Percentiles rank a stretch among this genome's conserved stretches.
These are phyloP conservation scores for Alternaria consortialis DNA, from an alignment of 2,329 filamentous ascomycete species.

Conservation along the genomic window DNA sequence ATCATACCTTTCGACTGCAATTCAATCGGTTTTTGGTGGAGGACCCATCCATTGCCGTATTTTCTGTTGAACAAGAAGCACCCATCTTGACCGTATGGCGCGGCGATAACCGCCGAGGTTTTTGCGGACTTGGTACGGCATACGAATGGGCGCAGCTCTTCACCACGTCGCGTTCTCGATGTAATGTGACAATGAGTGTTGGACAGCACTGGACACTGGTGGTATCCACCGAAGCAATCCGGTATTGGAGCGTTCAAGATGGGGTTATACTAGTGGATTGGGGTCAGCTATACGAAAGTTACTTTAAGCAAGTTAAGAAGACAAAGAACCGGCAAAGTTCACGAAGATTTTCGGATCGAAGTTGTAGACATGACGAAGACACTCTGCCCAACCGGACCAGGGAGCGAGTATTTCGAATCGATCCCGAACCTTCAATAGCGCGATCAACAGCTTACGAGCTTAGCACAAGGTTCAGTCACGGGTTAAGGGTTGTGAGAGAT, in stretches of 20 bases:
- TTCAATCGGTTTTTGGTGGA: constrained; percentile 21
- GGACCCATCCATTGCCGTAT: constrained; percentile 20
- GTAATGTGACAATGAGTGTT: constrained; percentile 14
- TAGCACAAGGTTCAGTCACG: not conserved
- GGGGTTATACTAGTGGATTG: constrained; percentile 19
- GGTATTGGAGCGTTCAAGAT: constrained; percentile 14
- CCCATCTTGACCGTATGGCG: constrained; percentile 10
- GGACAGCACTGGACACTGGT: constrained; percentile 16
- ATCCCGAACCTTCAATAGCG: not conserved
- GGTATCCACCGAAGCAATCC: constrained; percentile 7
- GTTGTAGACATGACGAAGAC: constrained; percentile 3
- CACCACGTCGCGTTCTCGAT: not conserved
- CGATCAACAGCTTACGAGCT: constrained; percentile 7
- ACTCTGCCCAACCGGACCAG: not conserved
- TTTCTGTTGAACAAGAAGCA: constrained; percentile 16
- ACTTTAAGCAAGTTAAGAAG: constrained; percentile 9
- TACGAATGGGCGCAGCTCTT: constrained; percentile 9
- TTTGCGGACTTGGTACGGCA: not conserved
- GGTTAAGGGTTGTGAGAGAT: not conserved
- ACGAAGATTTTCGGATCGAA: not conserved
- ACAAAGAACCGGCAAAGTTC: constrained; percentile 3
- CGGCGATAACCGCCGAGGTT: not conserved
- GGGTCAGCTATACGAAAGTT: constrained; percentile 14
- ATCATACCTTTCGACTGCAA: constrained; percentile 7
- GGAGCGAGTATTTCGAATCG: not conserved